phyloP scores from a whole-genome alignment of 2,329 filamentous ascomycete genomes.

The Diaporthe sp. region DNA sequence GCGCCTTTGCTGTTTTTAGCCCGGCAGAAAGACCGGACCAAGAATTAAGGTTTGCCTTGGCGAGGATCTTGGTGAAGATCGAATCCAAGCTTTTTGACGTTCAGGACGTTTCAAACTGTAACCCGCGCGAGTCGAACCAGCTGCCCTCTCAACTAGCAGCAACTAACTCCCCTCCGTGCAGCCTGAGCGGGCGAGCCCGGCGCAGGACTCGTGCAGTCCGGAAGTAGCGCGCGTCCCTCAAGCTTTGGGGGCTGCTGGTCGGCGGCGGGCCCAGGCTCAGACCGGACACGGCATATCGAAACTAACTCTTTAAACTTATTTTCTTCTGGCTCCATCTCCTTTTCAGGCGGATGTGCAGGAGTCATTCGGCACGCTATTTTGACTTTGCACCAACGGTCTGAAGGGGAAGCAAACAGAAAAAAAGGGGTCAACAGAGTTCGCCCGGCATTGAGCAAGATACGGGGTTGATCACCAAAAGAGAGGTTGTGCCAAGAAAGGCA shows the following conservation, averaged over 20 bases:
- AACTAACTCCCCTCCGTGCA: background rate
- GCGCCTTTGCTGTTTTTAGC: conserved; percentile 16
- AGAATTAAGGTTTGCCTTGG: conserved; percentile 17
- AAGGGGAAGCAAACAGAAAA: background rate
- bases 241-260: background rate
- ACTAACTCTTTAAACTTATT: conserved; percentile 9
- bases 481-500: conserved; percentile 17
- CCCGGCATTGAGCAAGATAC: conserved; percentile 16
- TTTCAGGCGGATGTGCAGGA: background rate
- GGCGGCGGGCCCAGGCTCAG: conserved; percentile 2
- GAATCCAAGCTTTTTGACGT: conserved; percentile 22
- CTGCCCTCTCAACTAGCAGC: background rate
- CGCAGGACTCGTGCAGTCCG: conserved; percentile 4
- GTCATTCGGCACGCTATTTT: conserved; percentile 9
- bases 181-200: conserved; percentile 3
- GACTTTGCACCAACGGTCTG: background rate
- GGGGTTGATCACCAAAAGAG: background rate
- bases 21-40: conserved; percentile 12
- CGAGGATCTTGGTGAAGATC: conserved; percentile 23
- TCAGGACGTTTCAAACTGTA: conserved; percentile 25
- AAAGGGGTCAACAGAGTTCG: conserved; percentile 5
- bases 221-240: conserved; percentile 9
- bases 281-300: conserved; percentile 6
- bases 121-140: conserved; percentile 12
- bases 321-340: background rate